Percentiles rank a stretch among this genome's conserved stretches.
Evolutionary conservation across 768 basidiomycete genomes (phyloP).

Genomic region (Flagelloscypha sp.): DNA sequence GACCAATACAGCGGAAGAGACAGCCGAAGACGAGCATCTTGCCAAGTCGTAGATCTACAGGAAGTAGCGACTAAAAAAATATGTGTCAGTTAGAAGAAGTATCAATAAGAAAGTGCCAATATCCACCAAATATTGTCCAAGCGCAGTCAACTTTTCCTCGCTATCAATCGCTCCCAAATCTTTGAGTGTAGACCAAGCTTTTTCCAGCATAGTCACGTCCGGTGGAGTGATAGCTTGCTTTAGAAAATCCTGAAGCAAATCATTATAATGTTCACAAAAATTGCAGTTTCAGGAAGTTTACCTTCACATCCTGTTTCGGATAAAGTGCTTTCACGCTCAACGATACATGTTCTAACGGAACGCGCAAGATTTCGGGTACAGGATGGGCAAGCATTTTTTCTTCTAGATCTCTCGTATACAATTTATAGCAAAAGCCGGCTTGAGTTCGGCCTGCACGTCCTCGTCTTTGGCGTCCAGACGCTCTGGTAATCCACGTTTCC

Average conservation of each 20-base stretch:
- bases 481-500: conserved; percentile 72
- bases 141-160: conserved; percentile 60
- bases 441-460: conserved; percentile 87
- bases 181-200: conserved; percentile 63
- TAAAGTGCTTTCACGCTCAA: conserved; percentile 76
- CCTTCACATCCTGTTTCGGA: conserved; percentile 72
- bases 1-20: conserved; percentile 77
- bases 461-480: conserved; percentile 74
- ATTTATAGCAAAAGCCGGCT: conserved; percentile 78
- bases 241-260: conserved; percentile 43
- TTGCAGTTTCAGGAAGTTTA: conserved; percentile 18
- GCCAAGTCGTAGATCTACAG: conserved; percentile 77
- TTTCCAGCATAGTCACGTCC: conserved; percentile 61
- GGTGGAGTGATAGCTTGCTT: conserved; percentile 81
- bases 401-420: conserved; percentile 73
- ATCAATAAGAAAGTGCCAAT: not conserved
- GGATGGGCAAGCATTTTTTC: conserved; percentile 62
- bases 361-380: conserved; percentile 80
- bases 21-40: conserved; percentile 90
- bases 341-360: conserved; percentile 76
- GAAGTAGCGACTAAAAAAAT: conserved; percentile 62
- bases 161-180: conserved; percentile 72
- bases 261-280: not conserved
- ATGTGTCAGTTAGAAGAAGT: conserved; percentile 5
- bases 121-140: conserved; percentile 70